These are phyloP conservation scores for Talaromyces sp. DNA, from an alignment of 2,329 filamentous ascomycete species.

Conservation along the genomic window DNA sequence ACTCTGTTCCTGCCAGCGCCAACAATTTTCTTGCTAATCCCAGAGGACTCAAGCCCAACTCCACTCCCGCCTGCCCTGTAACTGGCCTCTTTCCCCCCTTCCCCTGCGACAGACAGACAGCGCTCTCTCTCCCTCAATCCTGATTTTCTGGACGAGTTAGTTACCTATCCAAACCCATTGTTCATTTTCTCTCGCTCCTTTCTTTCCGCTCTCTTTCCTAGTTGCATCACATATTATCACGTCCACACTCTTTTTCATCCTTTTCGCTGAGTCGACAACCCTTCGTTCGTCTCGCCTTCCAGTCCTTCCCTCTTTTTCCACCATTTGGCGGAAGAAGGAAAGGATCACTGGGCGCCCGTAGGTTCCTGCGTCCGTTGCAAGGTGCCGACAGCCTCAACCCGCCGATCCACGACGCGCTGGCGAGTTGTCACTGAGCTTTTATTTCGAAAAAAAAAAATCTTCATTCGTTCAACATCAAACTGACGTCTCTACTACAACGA, in stretches of 20 bases:
- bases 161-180: conserved; percentile 29
- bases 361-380: conserved; percentile 11
- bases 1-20: conserved; percentile 23
- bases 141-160: conserved; percentile 10
- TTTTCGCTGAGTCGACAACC: conserved; percentile 12
- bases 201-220: conserved; percentile 22
- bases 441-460: conserved; percentile 19
- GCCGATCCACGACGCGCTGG: conserved; percentile 5
- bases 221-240: conserved; percentile 22
- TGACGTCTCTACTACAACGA: conserved; percentile 14
- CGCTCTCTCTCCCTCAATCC: neutral
- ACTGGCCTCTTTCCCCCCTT: conserved; percentile 23
- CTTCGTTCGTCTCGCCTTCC: conserved; percentile 20
- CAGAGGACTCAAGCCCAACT: neutral
- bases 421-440: conserved; percentile 20
- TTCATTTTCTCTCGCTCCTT: conserved; percentile 22
- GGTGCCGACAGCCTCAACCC: neutral
- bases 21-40: conserved; percentile 28
- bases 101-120: conserved; percentile 22
- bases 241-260: conserved; percentile 27
- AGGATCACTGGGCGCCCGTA: conserved; percentile 3
- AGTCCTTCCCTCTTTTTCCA: conserved; percentile 29
- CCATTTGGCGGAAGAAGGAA: conserved; percentile 30
- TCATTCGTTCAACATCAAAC: conserved; percentile 27
- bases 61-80: conserved; percentile 28